Conservation (phyloP, 2,329 filamentous ascomycete genomes). For the Aciculosporium take region DNA sequence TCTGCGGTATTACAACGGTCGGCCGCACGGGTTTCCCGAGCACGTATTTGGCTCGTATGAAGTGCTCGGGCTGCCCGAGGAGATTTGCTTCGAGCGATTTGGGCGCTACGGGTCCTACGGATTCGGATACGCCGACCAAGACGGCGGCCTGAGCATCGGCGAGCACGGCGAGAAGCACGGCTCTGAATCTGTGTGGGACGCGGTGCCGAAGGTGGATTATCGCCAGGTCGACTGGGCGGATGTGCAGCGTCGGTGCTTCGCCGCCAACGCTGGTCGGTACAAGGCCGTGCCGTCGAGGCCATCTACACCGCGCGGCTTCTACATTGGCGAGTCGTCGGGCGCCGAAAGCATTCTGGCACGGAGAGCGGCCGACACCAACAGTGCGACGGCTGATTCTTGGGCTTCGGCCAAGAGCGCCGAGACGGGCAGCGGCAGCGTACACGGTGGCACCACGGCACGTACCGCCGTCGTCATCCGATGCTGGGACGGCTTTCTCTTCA, state of each 20-base stretch:
- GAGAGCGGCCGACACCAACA: slow-evolving; percentile 1
- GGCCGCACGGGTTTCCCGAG: slow-evolving; percentile 73
- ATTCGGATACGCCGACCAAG: slow-evolving; percentile 65
- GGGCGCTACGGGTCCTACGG: slow-evolving; percentile 83
- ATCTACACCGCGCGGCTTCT: slow-evolving; percentile 35
- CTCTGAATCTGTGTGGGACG: slow-evolving; percentile 63
- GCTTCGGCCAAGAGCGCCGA: slow-evolving; percentile 4
- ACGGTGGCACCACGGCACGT: slow-evolving; percentile 18
- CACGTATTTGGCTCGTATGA: slow-evolving; percentile 79
- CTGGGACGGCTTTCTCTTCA: slow-evolving; percentile 70
- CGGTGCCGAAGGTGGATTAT: slow-evolving; percentile 61
- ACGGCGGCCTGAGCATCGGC: slow-evolving; percentile 72
- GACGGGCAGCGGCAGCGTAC: not conserved
- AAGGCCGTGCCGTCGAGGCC: slow-evolving; percentile 27
- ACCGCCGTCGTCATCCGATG: slow-evolving; percentile 72
- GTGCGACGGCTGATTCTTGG: not conserved
- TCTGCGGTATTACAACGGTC: slow-evolving; percentile 60
- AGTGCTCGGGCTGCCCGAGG: slow-evolving; percentile 60
- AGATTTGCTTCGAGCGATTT: slow-evolving; percentile 87
- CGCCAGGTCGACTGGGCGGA: slow-evolving; percentile 64
- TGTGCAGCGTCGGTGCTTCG: slow-evolving; percentile 58
- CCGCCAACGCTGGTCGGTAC: slow-evolving; percentile 59
- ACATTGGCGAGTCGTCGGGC: slow-evolving; percentile 16
- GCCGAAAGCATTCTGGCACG: not conserved
- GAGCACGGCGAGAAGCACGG: slow-evolving; percentile 74